Evolutionary conservation across 768 basidiomycete genomes (phyloP).

Genomic region (Rossbeevera mucosa): DNA sequence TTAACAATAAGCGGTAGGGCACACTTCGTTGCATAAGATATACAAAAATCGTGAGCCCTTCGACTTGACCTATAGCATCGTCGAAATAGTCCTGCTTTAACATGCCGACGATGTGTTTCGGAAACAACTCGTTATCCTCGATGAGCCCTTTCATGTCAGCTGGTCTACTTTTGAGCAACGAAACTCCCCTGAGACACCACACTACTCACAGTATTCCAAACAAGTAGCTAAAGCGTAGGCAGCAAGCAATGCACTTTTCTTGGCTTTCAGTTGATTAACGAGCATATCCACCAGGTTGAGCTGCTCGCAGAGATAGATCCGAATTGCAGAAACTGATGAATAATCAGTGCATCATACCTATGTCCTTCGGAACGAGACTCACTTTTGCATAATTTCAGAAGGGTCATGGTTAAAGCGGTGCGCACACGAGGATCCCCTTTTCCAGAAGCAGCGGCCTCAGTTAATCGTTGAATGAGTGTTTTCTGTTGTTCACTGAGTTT

Average conservation of each 20-base stretch:
- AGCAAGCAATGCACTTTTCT: conserved; percentile 16
- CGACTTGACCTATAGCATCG: conserved; percentile 19
- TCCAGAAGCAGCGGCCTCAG: neutral
- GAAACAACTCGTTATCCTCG: neutral
- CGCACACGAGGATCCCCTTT: conserved; percentile 7
- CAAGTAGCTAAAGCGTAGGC: conserved; percentile 19
- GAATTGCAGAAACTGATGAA: conserved; percentile 6
- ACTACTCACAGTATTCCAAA: conserved; percentile 12
- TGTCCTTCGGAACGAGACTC: neutral
- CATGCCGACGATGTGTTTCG: conserved; percentile 16
- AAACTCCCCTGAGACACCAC: neutral
- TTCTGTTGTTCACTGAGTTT: conserved; percentile 1
- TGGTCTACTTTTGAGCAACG: neutral
- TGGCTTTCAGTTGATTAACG: conserved; percentile 14
- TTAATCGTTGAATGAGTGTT: conserved; percentile 13
- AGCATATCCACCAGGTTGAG: conserved; percentile 6
- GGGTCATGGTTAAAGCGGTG: conserved; percentile 20
- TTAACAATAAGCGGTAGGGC: neutral
- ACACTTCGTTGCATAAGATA: conserved; percentile 19
- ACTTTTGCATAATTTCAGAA: conserved; percentile 23
- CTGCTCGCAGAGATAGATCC: conserved; percentile 2
- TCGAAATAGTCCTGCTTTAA: conserved; percentile 21
- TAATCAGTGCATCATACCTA: neutral
- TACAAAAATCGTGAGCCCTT: conserved; percentile 23
- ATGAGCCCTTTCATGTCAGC: conserved; percentile 13